Evolutionary conservation across 2,329 filamentous ascomycete genomes (phyloP), one percentile per base, ranked within the genome.

Genomic region (Colletotrichum simmondsii): DNA sequence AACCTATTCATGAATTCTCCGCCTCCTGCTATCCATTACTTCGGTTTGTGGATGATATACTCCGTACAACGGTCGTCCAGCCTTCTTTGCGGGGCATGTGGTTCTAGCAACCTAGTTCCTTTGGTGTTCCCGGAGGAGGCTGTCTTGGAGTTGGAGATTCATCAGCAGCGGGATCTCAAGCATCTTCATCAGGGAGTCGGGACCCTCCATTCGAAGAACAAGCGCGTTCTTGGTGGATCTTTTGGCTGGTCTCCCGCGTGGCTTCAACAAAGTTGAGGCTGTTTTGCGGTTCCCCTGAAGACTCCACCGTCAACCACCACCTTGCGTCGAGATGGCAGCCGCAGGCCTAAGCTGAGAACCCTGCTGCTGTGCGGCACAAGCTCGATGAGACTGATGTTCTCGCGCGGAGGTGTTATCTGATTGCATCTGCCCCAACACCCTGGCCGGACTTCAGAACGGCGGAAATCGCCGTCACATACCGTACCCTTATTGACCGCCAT

Each of bases 21-120:
- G 69, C 69, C 69, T 69, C 56, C 58, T 53, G 42, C 65, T 37
- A 28, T 19, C 42, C 42, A 49, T 57, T 30, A 26, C 32, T 46
- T 56, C 35, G 46, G 35, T 28, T 37, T 72, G 70, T 70, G 70
- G 70, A 70, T 65, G 65, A 42, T 32, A 72, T 70, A 12, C 32
- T 35, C 32, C 32, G 32, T 35, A 46, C 66, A 70, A 60, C 70
- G 60, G 66, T 35, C 42, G 49, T 72, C 70, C 66, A 72, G 70
- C 70, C 70, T 72, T 72, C 70, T 72, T 72, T 72, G 70, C 70
- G 70, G 70, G 66, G 70, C 66, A 72, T 56, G 70, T 72, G 70
- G 70, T 70, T 72, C 66, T 72, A 46, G 19, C 37, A 64, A 69
- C 65, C 70, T 56, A 57, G 66, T 60, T 54, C 24, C n/a, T 65